Evolutionary conservation across 2,329 filamentous ascomycete genomes (phyloP), one percentile per base, ranked within the genome.

Genomic region (Arthrobotrys entomopaga): DNA sequence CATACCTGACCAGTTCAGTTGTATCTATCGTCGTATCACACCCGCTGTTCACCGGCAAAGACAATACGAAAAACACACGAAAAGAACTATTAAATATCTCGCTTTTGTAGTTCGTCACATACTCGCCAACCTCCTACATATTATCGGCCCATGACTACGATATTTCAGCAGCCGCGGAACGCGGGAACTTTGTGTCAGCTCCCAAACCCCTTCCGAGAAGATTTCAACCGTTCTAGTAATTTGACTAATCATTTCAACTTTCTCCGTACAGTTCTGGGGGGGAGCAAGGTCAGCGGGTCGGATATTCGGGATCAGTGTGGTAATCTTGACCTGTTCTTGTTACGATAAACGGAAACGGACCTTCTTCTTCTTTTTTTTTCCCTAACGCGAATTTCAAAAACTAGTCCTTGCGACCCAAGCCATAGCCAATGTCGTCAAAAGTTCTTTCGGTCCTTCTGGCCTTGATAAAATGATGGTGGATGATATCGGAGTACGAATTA

Each of bases 401-500:
- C 19, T 80, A 93, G 95, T 98, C 56, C 88, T 93, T 78, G 95
- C 95, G 78, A 98, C 95, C 52, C 93, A 97, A 82, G 93, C 94
- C 72, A 98, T 99, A 80, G 91, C 95, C 80, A 99, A 98, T 88
- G 93, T 99, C 73, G 93, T 99, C 82, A 98, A 97, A 86, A 97
- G 92, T 83, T 99, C 95, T 15, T 99, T 99, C 81, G 95, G 95
- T 65, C 95, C 95, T 59, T 97, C 92, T 76, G 95, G 95, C 56
- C 87, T 99, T 78, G 95, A 99, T 82, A 99, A 99, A 88, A 99
- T 99, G 95, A 98, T 99, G 95, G 95, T 99, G 79, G 95, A 99
- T 84, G 95, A 99, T 82, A 98, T 99, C 82, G 95, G 95, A 81
- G 90, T 92, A 87, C 77, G 76, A 78, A 77, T 78, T 40, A 40